Evolutionary conservation across 164 flowering plant genomes (phyloP).

Genomic region (Nymphaea colorata): DNA sequence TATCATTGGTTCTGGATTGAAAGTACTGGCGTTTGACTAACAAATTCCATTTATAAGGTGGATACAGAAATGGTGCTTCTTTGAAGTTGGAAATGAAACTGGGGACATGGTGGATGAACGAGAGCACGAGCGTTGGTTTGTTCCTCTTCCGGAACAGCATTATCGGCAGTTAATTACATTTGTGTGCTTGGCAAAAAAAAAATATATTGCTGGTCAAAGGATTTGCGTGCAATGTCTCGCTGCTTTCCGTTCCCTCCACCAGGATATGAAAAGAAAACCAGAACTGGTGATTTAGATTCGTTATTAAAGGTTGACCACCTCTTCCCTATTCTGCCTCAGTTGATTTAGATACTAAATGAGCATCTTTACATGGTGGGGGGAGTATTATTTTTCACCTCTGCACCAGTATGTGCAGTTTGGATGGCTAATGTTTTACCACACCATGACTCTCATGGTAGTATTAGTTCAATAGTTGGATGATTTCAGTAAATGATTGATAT

Average conservation of each 20-base stretch:
- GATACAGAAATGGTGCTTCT: background rate
- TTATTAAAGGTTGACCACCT: constrained; percentile 40
- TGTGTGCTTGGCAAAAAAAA: constrained; percentile 14
- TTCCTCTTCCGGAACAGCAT: constrained; percentile 34
- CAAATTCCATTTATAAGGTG: background rate
- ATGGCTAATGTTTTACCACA: too few species aligned
- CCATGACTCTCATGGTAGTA: too few species aligned
- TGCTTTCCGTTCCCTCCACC: constrained; percentile 99
- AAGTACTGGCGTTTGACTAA: background rate
- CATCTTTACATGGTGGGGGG: background rate
- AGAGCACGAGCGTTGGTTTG: constrained; percentile 42
- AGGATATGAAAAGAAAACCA: constrained; percentile 78
- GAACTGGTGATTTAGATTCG: constrained; percentile 38
- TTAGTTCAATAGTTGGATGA: too few species aligned
- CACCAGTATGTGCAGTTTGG: too few species aligned
- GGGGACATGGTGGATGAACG: constrained; percentile 85
- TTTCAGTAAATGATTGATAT: too few species aligned
- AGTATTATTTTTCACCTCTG: too few species aligned
- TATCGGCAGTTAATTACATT: constrained; percentile 23
- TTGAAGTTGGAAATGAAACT: constrained; percentile 59
- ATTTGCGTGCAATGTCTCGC: constrained; percentile 80
- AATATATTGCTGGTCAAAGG: constrained; percentile 12
- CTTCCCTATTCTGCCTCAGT: background rate
- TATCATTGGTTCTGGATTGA: too few species aligned
- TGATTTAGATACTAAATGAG: background rate